Conservation (phyloP, 106 monocot species). For the Chionographis japonica region DNA sequence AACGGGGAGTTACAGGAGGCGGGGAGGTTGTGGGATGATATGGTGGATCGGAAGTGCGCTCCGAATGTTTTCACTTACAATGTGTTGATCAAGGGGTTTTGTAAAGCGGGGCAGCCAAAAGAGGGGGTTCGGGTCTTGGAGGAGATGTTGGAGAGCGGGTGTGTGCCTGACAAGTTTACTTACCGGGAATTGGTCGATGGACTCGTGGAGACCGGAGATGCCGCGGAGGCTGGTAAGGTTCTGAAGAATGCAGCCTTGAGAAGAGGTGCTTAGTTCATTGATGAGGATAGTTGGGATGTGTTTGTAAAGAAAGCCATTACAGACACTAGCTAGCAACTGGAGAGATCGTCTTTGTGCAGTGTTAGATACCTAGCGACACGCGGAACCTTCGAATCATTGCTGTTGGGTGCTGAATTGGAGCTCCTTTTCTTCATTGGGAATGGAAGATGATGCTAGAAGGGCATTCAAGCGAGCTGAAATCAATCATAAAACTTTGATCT, state of each 20-base stretch:
- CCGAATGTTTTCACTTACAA: constrained; percentile 76
- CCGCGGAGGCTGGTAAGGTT: constrained; percentile 25
- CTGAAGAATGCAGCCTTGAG: constrained; percentile 10
- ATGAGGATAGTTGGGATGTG: constrained; percentile 28
- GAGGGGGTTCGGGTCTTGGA: constrained; percentile 51
- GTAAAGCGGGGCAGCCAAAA: constrained; percentile 40
- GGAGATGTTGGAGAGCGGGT: constrained; percentile 67
- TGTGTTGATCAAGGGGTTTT: constrained; percentile 73
- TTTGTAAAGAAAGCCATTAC: constrained; percentile 31
- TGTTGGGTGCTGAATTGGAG: too few relatives aligned
- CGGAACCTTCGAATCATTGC: too few relatives aligned
- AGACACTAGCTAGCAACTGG: constrained; percentile 6
- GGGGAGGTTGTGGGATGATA: constrained; percentile 80
- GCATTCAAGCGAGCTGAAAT: too few relatives aligned
- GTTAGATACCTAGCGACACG: constrained; percentile 10
- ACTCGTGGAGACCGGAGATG: constrained; percentile 26
- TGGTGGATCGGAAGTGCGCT: constrained; percentile 55
- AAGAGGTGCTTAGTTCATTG: constrained; percentile 12
- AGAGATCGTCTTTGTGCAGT: constrained; percentile 22
- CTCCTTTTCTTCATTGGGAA: too few relatives aligned
- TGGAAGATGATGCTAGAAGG: too few relatives aligned
- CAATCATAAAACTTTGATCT: too few relatives aligned
- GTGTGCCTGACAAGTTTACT: constrained; percentile 31
- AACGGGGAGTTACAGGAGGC: constrained; percentile 80
- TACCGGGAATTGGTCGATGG: constrained; percentile 47